phyloP scores from a whole-genome alignment of 495 filamentous ascomycete genomes.

The Aspergillus haitiensis region DNA sequence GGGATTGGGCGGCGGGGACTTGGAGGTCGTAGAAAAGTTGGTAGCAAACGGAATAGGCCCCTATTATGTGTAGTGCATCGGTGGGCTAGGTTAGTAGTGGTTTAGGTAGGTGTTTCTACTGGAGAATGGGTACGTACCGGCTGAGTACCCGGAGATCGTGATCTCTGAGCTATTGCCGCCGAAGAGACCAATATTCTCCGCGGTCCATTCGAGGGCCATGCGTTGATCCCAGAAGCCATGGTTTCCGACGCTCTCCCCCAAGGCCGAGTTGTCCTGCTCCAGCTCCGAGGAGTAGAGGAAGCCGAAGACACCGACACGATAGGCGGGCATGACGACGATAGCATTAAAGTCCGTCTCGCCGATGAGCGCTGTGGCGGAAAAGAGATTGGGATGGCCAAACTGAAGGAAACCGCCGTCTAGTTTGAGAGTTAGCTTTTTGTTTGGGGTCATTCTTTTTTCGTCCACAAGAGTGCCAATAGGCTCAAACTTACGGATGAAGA shows the following conservation, averaged over 20 bases:
- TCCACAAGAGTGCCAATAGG: too few relatives aligned
- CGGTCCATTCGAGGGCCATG: conserved; percentile 63
- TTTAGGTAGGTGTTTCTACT: not conserved
- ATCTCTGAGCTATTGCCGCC: conserved; percentile 63
- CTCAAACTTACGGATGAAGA: conserved; percentile 43
- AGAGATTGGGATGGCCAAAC: conserved; percentile 51
- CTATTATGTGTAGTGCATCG: conserved; percentile 27
- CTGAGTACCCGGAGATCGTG: conserved; percentile 65
- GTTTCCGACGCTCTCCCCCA: conserved; percentile 51
- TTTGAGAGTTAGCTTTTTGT: conserved; percentile 3
- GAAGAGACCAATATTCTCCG: conserved; percentile 58
- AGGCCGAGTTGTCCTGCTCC: conserved; percentile 52
- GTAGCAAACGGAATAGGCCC: conserved; percentile 63
- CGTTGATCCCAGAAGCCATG: conserved; percentile 70
- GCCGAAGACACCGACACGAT: conserved; percentile 66
- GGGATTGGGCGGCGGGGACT: conserved; percentile 36
- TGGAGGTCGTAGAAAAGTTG: conserved; percentile 58
- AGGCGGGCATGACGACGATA: conserved; percentile 65
- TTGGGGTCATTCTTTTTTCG: not conserved
- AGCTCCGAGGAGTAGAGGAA: conserved; percentile 59
- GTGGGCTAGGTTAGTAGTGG: conserved; percentile 3
- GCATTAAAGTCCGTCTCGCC: conserved; percentile 49
- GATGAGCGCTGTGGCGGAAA: conserved; percentile 51
- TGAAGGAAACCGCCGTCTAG: conserved; percentile 60
- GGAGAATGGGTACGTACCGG: conserved; percentile 34